Base-by-base conservation (phyloP, 805 yeast species). In the Cyberlindnera euphorbiae region DNA sequence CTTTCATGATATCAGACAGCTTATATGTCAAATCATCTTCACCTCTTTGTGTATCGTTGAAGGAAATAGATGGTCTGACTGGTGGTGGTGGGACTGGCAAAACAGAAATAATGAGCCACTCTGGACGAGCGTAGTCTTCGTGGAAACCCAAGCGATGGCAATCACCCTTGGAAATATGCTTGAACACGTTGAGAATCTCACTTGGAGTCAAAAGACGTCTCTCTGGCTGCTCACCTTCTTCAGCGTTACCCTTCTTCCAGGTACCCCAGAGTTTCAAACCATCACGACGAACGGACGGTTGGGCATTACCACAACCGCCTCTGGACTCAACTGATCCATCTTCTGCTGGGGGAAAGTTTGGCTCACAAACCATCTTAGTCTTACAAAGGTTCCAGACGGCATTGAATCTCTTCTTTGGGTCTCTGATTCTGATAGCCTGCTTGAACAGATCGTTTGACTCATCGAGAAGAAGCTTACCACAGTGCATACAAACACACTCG, bases 1-100 rank as follows among this genome's bases (percentile, higher is more conserved):
- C 97, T 62, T 93, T 93, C 54, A 93, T 67, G 34, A 93, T 89
- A 72, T 93, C 99, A 8, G 97, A 97, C 47, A 93, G 71, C 64
- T 93, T 93, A 61, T 89, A 93, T 2, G 99, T 93, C 64, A 93
- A 81, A 72, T 93, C 99, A 76, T 93, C 99, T 63, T 93, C 98
- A 51, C 97, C 97, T 67, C 98, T 80, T 44, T 95, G 96, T 9
- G 97, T 86, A 59, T 93, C 98, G 50, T 93, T 93, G 55, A 93
- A 89, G 2, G 98, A 96, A 66, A 93, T 93, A 17, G 96, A 85
- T 9, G 99, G 99, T 62, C 99, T 82, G 23, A 93, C 99, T 24
- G 97, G 97, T 44, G 99, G 99, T 34, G 99, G 99, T 29, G 99
- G 99, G 14, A 93, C 98, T 1, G 99, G 98, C 53, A 93, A 70